A percentile compares a stretch with the other conserved stretches of the same genome.
Evolutionary conservation across 371 early-diverging fungal genomes (phyloP).

Genomic region (Rhizopus delemar): DNA sequence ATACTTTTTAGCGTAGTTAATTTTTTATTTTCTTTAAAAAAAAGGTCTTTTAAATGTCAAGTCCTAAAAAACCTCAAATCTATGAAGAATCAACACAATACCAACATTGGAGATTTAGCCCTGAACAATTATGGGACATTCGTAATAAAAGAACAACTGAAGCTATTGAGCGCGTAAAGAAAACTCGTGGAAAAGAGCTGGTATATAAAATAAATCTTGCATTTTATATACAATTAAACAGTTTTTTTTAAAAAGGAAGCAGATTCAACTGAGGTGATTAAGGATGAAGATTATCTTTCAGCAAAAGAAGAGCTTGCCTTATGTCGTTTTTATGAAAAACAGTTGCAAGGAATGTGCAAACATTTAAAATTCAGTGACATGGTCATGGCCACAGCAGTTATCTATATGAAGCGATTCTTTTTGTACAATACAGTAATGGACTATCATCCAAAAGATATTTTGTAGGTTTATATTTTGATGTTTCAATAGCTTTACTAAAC

Average conservation of each 20-base stretch:
- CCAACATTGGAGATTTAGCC: slow-evolving; percentile 75
- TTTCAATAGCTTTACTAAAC: no score
- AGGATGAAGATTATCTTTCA: slow-evolving; percentile 45
- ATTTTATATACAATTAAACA: background rate
- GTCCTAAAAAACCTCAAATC: slow-evolving; percentile 28
- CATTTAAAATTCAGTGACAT: slow-evolving; percentile 24
- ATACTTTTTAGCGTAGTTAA: no score
- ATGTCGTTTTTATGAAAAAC: slow-evolving; percentile 52
- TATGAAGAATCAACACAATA: slow-evolving; percentile 66
- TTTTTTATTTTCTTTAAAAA: no score
- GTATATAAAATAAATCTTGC: slow-evolving; percentile 17
- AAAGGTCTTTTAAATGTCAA: background rate
- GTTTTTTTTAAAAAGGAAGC: background rate
- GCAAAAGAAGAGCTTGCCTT: slow-evolving; percentile 55
- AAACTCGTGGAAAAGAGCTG: slow-evolving; percentile 55
- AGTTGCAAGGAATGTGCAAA: slow-evolving; percentile 33
- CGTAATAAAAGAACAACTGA: slow-evolving; percentile 59
- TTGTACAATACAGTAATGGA: slow-evolving; percentile 86
- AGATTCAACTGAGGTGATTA: background rate
- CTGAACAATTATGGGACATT: slow-evolving; percentile 57
- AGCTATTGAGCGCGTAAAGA: slow-evolving; percentile 60
- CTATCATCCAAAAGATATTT: slow-evolving; percentile 82
- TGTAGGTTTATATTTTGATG: slow-evolving; percentile 43
- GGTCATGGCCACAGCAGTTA: slow-evolving; percentile 76
- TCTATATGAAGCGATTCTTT: slow-evolving; percentile 90